Conservation (phyloP, 78 protist genomes). For the Protostelium mycophagum region DNA sequence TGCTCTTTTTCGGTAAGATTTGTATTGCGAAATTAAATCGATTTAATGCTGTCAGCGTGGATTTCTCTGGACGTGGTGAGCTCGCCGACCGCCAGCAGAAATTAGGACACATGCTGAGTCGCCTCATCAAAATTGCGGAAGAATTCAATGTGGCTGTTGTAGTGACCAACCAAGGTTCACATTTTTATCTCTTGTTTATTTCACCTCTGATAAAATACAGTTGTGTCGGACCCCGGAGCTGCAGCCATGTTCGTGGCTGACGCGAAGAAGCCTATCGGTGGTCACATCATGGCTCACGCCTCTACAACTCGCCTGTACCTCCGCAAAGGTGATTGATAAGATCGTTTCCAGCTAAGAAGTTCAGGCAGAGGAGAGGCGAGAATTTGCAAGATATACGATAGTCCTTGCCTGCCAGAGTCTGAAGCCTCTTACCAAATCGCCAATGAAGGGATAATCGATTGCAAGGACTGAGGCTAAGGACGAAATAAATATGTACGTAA, state of each 20-base stretch:
- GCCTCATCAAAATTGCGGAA: conserved; percentile 80
- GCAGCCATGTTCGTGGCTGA: conserved; percentile 67
- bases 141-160: conserved; percentile 90
- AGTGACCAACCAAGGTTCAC: conserved; percentile 9
- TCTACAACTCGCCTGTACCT: conserved; percentile 84
- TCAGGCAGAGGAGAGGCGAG: conserved; percentile 89
- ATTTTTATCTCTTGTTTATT: conserved; percentile 7
- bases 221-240: conserved; percentile 92
- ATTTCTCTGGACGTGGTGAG: conserved; percentile 88
- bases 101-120: conserved; percentile 84
- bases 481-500: too few relatives aligned
- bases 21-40: neutral
- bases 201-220: conserved; percentile 73
- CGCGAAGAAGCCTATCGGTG: conserved; percentile 96
- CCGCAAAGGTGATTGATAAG: conserved; percentile 56
- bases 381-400: conserved; percentile 90
- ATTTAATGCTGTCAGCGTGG: neutral
- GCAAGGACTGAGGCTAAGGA: conserved; percentile 16
- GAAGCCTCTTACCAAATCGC: conserved; percentile 17
- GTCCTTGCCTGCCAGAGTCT: conserved; percentile 89
- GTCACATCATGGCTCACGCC: conserved; percentile 98
- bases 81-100: conserved; percentile 91
- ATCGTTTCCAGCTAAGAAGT: neutral
- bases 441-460: conserved; percentile 9
- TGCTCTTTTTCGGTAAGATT: conserved; percentile 89